Evolutionary conservation across 129 eudicot genomes (phyloP), one percentile per base, ranked within the genome.

Genomic region (Tagetes erecta): DNA sequence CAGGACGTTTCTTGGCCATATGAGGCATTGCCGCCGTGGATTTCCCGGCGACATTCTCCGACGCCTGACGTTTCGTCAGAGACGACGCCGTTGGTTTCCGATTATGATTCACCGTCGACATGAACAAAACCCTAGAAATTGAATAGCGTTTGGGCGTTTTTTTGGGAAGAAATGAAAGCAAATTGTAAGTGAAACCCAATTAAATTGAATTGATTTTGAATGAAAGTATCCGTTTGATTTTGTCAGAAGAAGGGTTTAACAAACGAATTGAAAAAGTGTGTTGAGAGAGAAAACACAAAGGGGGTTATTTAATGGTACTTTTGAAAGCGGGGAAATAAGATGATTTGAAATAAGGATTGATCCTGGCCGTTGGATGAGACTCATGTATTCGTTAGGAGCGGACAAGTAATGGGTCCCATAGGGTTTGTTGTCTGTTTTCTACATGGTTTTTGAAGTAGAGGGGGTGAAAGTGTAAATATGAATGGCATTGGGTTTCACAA

Each of bases 331-430:
- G 92, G 71, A 75, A 81, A 77, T 41, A 66, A 74, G 81, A 30
- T 64, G 78, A 80, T 90, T 90, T 90, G 90, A 90, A 90, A 81
- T 83, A 47, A 9, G 78, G 69, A 51, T 13, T 6, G 66, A 87
- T 83, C 86, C 10, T 78, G 81, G 60, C 91, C 93, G 93, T 90
- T 47, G 80, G 90, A 85, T 87, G 33, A 1, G 55, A 20, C 46
- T 55, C 35, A 77, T 78, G 91, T 83, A 87, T 81, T 73, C 96
- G 94, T 87, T 87, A 79, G 96, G 96, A 87, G 96, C 96, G 93
- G 93, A 83, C 87, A 71, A 72, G 33, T 12, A 3, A 55, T 78
- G 82, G 96, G 81, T 27, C 90, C 90, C 87, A 83, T 73, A 12
- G 58, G 76, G 68, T 40, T 40, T 40, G 33, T 67, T 83, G 87